Percentiles rank a stretch among this genome's conserved stretches.
Conservation (phyloP, 2,329 filamentous ascomycete species). For the Sarocladiaceae sp. region DNA sequence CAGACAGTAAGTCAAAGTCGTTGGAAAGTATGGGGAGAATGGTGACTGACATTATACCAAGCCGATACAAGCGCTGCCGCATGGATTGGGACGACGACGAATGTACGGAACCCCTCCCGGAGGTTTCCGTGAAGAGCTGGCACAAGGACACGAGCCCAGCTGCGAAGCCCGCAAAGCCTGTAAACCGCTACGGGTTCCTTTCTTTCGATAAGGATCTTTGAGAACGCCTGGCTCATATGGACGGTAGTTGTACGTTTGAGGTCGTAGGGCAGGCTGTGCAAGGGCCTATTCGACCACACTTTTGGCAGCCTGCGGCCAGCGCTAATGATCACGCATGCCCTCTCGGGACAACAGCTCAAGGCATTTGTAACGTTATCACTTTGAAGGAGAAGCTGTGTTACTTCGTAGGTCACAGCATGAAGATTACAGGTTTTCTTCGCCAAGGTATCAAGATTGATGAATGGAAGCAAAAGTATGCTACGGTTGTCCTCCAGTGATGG, state of each 20-base stretch:
- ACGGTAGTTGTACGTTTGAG: no score
- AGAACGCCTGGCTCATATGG: background rate
- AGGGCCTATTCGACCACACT: no score
- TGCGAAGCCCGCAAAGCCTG: conserved; percentile 28
- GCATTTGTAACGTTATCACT: no score
- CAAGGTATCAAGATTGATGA: no score
- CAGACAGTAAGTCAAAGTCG: conserved; percentile 33
- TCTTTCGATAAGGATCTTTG: conserved; percentile 31
- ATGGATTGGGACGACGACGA: conserved; percentile 70
- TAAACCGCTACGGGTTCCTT: conserved; percentile 59
- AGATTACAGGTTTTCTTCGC: no score
- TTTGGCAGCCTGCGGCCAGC: no score
- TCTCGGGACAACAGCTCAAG: no score
- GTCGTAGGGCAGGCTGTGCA: no score
- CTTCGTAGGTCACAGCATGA: no score
- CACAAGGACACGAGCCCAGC: conserved; percentile 14
- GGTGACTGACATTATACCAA: conserved; percentile 23
- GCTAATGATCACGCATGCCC: no score
- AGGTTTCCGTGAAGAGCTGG: conserved; percentile 16
- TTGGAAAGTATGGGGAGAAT: background rate
- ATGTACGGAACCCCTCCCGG: conserved; percentile 54
- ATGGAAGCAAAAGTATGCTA: no score
- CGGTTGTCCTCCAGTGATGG: background rate
- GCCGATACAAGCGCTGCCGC: conserved; percentile 61
- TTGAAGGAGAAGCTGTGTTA: no score